phyloP scores from a whole-genome alignment of 2,329 filamentous ascomycete genomes.

The Scedosporium aurantiacum region DNA sequence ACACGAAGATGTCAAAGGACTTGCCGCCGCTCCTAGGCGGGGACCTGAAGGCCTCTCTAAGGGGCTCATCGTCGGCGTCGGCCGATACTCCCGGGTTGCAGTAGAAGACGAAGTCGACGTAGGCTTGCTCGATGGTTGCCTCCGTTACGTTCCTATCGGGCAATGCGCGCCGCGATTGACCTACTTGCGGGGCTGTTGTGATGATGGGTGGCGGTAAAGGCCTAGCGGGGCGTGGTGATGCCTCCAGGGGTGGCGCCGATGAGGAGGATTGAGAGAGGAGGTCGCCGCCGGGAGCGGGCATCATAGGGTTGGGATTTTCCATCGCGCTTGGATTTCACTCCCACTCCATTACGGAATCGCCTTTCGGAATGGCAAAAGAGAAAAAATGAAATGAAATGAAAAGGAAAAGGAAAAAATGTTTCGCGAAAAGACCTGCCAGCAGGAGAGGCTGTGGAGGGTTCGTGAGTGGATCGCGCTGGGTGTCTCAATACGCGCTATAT shows the following conservation, averaged over 20 bases:
- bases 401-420: too few species aligned
- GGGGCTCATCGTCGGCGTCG: conserved; percentile 56
- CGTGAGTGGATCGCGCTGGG: too few species aligned
- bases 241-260: too few species aligned
- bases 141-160: conserved; percentile 59
- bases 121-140: conserved; percentile 68
- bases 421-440: too few species aligned
- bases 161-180: conserved; percentile 24
- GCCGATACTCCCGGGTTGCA: conserved; percentile 70
- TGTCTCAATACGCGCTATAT: too few species aligned
- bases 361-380: neutral
- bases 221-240: neutral
- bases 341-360: neutral
- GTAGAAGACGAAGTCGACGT: conserved; percentile 74
- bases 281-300: neutral
- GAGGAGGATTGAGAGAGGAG: too few species aligned
- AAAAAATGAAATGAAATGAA: neutral
- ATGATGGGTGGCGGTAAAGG: neutral
- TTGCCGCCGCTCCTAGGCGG: conserved; percentile 84
- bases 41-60: conserved; percentile 65
- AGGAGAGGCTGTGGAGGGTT: too few species aligned
- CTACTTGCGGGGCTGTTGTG: neutral
- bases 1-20: conserved; percentile 63
- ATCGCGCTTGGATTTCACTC: neutral
- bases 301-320: neutral